Evolutionary conservation across 2,329 filamentous ascomycete genomes (phyloP).

Genomic region (Dactylellina parvicollis): DNA sequence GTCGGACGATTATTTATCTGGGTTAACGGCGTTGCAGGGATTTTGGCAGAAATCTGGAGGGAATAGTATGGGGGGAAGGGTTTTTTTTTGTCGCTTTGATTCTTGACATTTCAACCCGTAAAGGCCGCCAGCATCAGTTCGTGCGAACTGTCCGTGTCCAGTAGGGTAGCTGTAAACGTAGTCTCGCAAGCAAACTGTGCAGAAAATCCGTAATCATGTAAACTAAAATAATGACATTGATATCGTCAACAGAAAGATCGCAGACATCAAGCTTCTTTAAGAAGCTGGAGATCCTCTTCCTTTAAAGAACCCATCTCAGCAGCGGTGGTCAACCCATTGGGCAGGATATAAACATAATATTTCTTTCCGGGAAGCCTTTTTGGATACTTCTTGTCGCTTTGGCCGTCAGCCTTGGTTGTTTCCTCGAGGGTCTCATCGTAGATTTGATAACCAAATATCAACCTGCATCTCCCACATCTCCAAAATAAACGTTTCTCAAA

Average conservation of each 20-base stretch:
- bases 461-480: conserved; percentile 70
- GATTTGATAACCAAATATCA: conserved; percentile 72
- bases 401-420: conserved; percentile 50
- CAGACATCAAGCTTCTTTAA: conserved; percentile 33
- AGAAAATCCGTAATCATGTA: no score
- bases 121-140: no score
- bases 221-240: no score
- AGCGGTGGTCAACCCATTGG: conserved; percentile 70
- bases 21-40: conserved; percentile 1
- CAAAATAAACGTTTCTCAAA: conserved; percentile 73
- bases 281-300: conserved; percentile 55
- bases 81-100: no score
- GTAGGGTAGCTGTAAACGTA: no score
- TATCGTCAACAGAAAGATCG: no score
- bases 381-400: conserved; percentile 50
- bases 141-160: no score
- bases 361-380: conserved; percentile 55
- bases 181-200: no score
- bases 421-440: conserved; percentile 61
- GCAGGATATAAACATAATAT: conserved; percentile 68
- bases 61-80: background rate
- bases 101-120: no score
- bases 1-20: background rate
- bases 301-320: conserved; percentile 66
- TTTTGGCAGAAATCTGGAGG: background rate